Evolutionary conservation across 2,329 filamentous ascomycete genomes (phyloP).

Genomic region (Trichoderma aggressivum): DNA sequence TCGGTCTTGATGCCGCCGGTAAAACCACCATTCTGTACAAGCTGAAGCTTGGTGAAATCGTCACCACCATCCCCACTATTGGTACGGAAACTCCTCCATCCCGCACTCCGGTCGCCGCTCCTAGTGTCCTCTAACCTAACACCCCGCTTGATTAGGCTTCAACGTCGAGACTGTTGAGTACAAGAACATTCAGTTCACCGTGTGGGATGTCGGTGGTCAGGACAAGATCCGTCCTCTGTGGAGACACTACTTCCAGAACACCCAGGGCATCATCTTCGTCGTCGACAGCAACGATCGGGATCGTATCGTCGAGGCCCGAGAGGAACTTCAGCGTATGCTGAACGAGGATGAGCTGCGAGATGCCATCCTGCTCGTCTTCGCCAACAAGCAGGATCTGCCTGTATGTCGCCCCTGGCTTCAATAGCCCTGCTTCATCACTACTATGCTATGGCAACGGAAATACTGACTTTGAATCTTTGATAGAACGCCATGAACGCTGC

Average conservation of each 20-base stretch:
- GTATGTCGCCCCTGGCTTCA: slow-evolving; percentile 56
- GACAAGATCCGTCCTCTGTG: slow-evolving; percentile 99
- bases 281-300: slow-evolving; percentile 98
- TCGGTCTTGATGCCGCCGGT: slow-evolving; percentile 97
- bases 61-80: slow-evolving; percentile 98
- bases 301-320: slow-evolving; percentile 93
- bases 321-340: slow-evolving; percentile 96
- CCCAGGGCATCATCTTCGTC: slow-evolving; percentile 99
- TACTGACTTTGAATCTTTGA: slow-evolving; percentile 19
- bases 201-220: slow-evolving; percentile 99
- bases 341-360: slow-evolving; percentile 99
- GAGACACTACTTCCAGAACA: slow-evolving; percentile 99
- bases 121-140: neutral
- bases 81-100: slow-evolving; percentile 52
- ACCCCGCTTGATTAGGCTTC: slow-evolving; percentile 63
- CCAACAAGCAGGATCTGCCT: slow-evolving; percentile 99
- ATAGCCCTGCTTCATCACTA: neutral
- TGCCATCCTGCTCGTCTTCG: slow-evolving; percentile 93
- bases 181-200: slow-evolving; percentile 99
- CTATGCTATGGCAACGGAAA: neutral
- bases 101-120: neutral
- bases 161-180: slow-evolving; percentile 99
- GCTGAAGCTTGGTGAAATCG: slow-evolving; percentile 98
- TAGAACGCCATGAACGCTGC: slow-evolving; percentile 99
- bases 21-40: slow-evolving; percentile 99